Evolutionary conservation across 306 rosid species (phyloP), one percentile per base, ranked within the genome.

Genomic region (Gillenia trifoliata): DNA sequence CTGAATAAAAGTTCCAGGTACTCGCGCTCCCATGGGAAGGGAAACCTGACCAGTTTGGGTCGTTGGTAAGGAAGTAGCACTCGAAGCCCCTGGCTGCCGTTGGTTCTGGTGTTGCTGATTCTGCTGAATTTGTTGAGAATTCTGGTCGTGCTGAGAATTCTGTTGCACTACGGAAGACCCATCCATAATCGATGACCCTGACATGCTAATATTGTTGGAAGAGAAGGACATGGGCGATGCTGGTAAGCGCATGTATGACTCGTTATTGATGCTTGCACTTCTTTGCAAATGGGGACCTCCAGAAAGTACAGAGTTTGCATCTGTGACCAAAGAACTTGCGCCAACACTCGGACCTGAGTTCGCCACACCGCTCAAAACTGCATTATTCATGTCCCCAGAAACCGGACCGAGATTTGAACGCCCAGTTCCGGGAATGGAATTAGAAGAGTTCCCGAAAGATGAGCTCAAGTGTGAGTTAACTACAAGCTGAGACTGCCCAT

Each of bases 221-320:
- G 97, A 86, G 81, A 88, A 94, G 16, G 99, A 94, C 92, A 91
- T 79, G 12, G 99, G 99, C 6, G 99, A 94, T 12, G 99, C 89
- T 23, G 99, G 99, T 65, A 90, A 81, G 45, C 99, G 93, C 74
- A 92, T 45, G 77, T 94, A 90, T 3, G 99, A 86, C 73, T 94
- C 97, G 20, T 87, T 82, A 68, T 94, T 94, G 84, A 87, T 80
- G 84, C 99, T 94, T 49, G 97, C 96, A 82, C 99, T 94, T 90
- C 99, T 88, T 84, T 91, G 99, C 85, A 94, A 82, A 85, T 90
- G 95, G 30, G 96, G 95, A 7, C 97, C 99, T 59, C 97, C 99
- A 22, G 99, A 92, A 62, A 95, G 85, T 10, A 91, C 88, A 66
- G 99, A 95, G 85, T 95, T 95, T 64, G 96, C 99, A 90, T 95